Evolutionary conservation across 225 moss, liverwort and hornwort genomes (phyloP).

Genomic region (Neckera pumila): DNA sequence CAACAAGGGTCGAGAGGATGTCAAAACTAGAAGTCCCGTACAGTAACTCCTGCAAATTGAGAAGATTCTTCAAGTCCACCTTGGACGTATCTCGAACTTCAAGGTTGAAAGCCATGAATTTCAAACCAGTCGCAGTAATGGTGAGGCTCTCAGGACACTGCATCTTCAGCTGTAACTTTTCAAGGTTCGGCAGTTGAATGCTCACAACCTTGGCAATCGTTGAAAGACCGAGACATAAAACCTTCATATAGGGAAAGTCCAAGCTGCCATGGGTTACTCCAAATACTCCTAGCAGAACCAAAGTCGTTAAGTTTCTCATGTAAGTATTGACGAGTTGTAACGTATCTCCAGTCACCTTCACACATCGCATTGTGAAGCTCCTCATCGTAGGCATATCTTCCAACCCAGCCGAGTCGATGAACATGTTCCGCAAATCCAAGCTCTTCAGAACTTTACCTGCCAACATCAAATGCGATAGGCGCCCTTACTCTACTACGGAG

Average conservation of each 20-base stretch:
- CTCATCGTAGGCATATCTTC: conserved; percentile 34
- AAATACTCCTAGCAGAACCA: conserved; percentile 35
- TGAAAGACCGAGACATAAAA: conserved; percentile 34
- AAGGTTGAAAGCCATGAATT: conserved; percentile 44
- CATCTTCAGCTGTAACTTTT: conserved; percentile 41
- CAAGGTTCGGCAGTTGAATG: conserved; percentile 21
- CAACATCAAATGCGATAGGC: neutral
- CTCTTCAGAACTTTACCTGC: conserved; percentile 34
- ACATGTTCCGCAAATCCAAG: conserved; percentile 53
- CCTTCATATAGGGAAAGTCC: conserved; percentile 10
- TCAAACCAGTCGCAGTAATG: conserved; percentile 1
- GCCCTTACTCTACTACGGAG: neutral
- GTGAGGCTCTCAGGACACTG: conserved; percentile 27
- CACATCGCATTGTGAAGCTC: conserved; percentile 43
- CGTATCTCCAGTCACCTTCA: conserved; percentile 24
- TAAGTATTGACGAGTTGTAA: conserved; percentile 19
- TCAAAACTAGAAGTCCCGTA: conserved; percentile 31
- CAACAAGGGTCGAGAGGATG: conserved; percentile 12
- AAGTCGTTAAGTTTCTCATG: conserved; percentile 27
- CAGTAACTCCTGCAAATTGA: conserved; percentile 20
- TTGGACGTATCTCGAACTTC: conserved; percentile 8
- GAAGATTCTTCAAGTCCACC: conserved; percentile 20
- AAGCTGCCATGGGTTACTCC: conserved; percentile 24
- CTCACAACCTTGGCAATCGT: conserved; percentile 24
- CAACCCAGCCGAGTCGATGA: conserved; percentile 13